These are phyloP conservation scores for Globisporangium mamillatum DNA, from an alignment of 352 stramenopile species.

Conservation along the genomic window DNA sequence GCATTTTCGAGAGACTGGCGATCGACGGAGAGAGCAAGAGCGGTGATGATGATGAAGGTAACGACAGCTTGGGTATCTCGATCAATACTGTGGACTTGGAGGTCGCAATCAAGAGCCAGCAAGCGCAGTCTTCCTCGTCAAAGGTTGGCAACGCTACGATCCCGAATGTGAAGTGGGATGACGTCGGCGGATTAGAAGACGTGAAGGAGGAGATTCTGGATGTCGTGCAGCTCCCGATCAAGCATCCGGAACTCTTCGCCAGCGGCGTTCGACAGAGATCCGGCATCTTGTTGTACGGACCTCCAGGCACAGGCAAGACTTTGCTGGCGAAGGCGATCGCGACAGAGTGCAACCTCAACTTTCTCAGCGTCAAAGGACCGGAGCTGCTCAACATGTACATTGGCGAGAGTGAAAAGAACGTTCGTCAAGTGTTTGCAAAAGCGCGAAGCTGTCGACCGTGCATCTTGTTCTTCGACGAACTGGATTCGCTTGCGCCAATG, in stretches of 20 bases:
- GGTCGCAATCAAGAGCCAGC: slow-evolving; percentile 56
- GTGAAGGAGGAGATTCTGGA: slow-evolving; percentile 97
- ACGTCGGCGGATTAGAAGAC: slow-evolving; percentile 98
- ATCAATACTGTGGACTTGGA: slow-evolving; percentile 51
- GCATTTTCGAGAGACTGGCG: slow-evolving; percentile 17
- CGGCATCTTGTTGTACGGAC: slow-evolving; percentile 79
- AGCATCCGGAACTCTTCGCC: slow-evolving; percentile 81
- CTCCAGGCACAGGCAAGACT: slow-evolving; percentile 92
- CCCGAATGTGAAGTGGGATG: slow-evolving; percentile 97
- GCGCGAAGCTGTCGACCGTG: slow-evolving; percentile 78
- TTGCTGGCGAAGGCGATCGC: slow-evolving; percentile 95
- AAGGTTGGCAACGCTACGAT: slow-evolving; percentile 71
- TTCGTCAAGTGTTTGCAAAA: slow-evolving; percentile 92
- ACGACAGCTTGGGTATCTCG: slow-evolving; percentile 22
- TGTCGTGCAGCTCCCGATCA: slow-evolving; percentile 81
- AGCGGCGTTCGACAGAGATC: slow-evolving; percentile 76
- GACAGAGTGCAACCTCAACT: slow-evolving; percentile 95
- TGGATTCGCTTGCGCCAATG: slow-evolving; percentile 89
- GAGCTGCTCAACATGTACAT: slow-evolving; percentile 98
- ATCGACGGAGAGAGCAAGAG: slow-evolving; percentile 6
- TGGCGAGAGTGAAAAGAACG: slow-evolving; percentile 96
- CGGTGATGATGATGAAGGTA: slow-evolving; percentile 9
- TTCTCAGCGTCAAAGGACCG: slow-evolving; percentile 95
- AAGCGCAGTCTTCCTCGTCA: slow-evolving; percentile 60
- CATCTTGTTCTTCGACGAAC: slow-evolving; percentile 94